Evolutionary conservation across 2,329 filamentous ascomycete genomes (phyloP).

Genomic region (Fusarium praegraminearum): DNA sequence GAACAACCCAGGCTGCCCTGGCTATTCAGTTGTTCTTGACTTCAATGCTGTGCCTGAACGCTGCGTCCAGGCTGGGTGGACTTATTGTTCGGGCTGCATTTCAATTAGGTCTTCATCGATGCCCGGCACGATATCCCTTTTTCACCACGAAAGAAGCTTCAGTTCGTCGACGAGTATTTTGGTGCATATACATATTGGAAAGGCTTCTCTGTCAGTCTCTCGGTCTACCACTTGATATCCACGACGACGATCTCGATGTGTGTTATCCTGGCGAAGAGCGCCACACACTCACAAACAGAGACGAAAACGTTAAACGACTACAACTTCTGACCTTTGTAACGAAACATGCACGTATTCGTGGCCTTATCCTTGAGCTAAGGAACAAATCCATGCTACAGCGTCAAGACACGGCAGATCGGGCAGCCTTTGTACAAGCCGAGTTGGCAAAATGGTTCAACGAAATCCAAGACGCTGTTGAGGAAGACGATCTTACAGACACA

Average conservation of each 20-base stretch:
- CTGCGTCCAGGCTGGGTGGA: slow-evolving; percentile 67
- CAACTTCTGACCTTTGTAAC: slow-evolving; percentile 56
- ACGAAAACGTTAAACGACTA: slow-evolving; percentile 47
- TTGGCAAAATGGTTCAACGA: slow-evolving; percentile 66
- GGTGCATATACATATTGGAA: slow-evolving; percentile 68
- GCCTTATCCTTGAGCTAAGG: slow-evolving; percentile 64
- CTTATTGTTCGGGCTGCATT: slow-evolving; percentile 67
- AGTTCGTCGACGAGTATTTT: slow-evolving; percentile 66
- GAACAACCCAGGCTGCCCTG: slow-evolving; percentile 63
- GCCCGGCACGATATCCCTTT: slow-evolving; percentile 63
- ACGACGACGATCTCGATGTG: slow-evolving; percentile 69
- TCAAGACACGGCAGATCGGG: slow-evolving; percentile 57
- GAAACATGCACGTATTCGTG: slow-evolving; percentile 62
- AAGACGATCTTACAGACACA: slow-evolving; percentile 44
- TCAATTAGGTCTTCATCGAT: slow-evolving; percentile 69
- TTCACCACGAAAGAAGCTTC: slow-evolving; percentile 61
- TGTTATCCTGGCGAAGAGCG: slow-evolving; percentile 64
- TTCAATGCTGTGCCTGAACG: slow-evolving; percentile 67
- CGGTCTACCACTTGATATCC: slow-evolving; percentile 65
- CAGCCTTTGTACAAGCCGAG: slow-evolving; percentile 61
- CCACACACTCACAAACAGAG: slow-evolving; percentile 49
- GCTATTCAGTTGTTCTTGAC: slow-evolving; percentile 66
- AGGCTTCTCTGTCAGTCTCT: slow-evolving; percentile 68
- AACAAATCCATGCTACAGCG: slow-evolving; percentile 63
- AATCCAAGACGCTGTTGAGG: slow-evolving; percentile 61